These are phyloP conservation scores for Candida nitratophila DNA, from an alignment of 805 yeast genomes.

Conservation along the genomic window DNA sequence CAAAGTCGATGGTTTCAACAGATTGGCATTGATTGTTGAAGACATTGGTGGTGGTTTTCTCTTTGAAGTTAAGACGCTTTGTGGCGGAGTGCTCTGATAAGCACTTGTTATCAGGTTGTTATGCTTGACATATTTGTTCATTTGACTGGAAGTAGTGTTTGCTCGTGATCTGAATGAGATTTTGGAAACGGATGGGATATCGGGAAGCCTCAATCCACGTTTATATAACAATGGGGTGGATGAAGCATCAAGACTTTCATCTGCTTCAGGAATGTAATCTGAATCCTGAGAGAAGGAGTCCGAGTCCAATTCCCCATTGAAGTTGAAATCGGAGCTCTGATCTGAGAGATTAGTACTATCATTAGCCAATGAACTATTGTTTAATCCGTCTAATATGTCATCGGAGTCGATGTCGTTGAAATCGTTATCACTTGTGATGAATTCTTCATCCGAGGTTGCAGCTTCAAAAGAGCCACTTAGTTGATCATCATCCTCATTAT, in stretches of 20 bases:
- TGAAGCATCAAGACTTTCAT: constrained; percentile 9
- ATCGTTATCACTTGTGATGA: constrained; percentile 7
- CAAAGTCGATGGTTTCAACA: background rate
- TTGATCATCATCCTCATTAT: constrained; percentile 18
- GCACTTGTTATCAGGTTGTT: background rate
- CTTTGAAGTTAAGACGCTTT: background rate
- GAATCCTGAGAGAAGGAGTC: constrained; percentile 23
- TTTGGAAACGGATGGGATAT: constrained; percentile 10
- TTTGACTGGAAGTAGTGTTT: constrained; percentile 2
- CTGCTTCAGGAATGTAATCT: constrained; percentile 11
- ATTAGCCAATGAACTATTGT: background rate
- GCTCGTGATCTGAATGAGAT: constrained; percentile 14
- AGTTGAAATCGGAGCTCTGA: constrained; percentile 3
- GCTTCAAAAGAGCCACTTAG: constrained; percentile 7
- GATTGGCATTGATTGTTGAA: background rate
- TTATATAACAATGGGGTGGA: background rate
- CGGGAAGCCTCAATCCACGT: background rate
- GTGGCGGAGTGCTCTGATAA: background rate
- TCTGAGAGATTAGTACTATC: background rate
- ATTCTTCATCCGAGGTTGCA: constrained; percentile 6
- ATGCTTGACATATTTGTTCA: background rate
- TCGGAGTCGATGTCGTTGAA: constrained; percentile 3
- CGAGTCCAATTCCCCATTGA: constrained; percentile 16
- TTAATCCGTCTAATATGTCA: background rate
- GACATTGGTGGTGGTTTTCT: background rate